These are phyloP conservation scores for Pseudonitzschia multiseries DNA, from an alignment of 108 stramenopile species.

Conservation along the genomic window DNA sequence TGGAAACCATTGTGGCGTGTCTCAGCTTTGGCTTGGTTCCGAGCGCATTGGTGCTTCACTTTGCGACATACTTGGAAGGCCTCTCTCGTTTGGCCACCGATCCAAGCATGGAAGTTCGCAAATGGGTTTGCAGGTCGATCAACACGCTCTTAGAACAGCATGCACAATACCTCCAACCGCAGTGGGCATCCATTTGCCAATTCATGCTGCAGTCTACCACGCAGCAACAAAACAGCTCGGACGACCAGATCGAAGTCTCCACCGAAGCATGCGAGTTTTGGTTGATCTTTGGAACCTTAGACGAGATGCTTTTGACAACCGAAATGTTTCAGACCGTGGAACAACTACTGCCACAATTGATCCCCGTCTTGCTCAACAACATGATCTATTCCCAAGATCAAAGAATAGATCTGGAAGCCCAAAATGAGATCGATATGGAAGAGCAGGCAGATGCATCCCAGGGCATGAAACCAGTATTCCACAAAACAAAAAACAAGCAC, in stretches of 20 bases:
- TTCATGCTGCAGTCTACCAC: slow-evolving; percentile 74
- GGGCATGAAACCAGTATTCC: slow-evolving; percentile 81
- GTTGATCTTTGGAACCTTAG: slow-evolving; percentile 77
- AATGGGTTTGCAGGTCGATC: slow-evolving; percentile 86
- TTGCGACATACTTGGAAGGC: slow-evolving; percentile 71
- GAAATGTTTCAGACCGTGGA: slow-evolving; percentile 64
- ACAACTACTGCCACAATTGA: slow-evolving; percentile 55
- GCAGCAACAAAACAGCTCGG: slow-evolving; percentile 18
- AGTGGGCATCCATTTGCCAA: slow-evolving; percentile 67
- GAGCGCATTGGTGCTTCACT: slow-evolving; percentile 68
- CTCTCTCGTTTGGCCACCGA: slow-evolving; percentile 70
- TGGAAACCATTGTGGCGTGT: slow-evolving; percentile 57
- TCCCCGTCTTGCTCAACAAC: slow-evolving; percentile 74
- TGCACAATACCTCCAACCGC: slow-evolving; percentile 72
- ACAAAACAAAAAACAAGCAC: slow-evolving; percentile 52
- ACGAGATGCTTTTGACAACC: slow-evolving; percentile 51
- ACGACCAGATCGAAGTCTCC: slow-evolving; percentile 45
- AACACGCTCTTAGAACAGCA: slow-evolving; percentile 66
- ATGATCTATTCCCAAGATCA: slow-evolving; percentile 86
- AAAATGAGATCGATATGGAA: slow-evolving; percentile 72
- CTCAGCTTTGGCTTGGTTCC: slow-evolving; percentile 51
- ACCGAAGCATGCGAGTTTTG: slow-evolving; percentile 92
- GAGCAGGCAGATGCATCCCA: slow-evolving; percentile 42
- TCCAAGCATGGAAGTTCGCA: slow-evolving; percentile 56
- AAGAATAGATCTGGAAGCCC: slow-evolving; percentile 67